Evolutionary conservation across 1,139 yeast genomes (phyloP).

Genomic region (Pneumocystis oryctolagi): DNA sequence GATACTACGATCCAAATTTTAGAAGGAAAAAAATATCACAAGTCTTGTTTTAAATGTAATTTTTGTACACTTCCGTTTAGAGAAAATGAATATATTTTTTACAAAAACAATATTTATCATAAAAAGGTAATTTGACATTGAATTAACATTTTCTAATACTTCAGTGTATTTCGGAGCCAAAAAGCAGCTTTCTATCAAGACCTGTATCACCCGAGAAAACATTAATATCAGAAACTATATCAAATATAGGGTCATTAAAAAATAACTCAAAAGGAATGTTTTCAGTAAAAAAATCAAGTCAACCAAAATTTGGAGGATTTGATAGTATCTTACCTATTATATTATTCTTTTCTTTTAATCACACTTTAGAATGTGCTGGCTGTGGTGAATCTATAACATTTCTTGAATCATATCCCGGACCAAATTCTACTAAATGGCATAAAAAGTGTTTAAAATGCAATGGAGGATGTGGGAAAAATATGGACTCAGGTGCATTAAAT

Average conservation of each 20-base stretch:
- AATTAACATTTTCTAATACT: not conserved
- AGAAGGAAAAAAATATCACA: not conserved
- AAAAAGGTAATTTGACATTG: not conserved
- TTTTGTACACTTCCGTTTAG: not conserved
- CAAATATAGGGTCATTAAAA: not conserved
- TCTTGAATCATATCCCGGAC: not conserved
- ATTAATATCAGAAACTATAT: not conserved
- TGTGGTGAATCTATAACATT: not conserved
- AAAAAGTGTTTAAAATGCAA: conserved; percentile 1
- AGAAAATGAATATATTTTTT: not conserved
- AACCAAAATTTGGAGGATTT: not conserved
- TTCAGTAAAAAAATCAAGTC: not conserved
- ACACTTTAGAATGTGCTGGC: not conserved
- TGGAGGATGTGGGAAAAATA: not conserved
- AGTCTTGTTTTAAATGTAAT: not conserved
- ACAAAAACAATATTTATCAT: not conserved
- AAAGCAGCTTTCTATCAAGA: not conserved
- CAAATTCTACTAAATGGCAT: conserved; percentile 3
- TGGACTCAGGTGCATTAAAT: conserved; percentile 1
- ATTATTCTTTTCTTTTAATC: not conserved
- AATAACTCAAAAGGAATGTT: not conserved
- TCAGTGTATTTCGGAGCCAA: not conserved
- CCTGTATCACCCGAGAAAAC: not conserved
- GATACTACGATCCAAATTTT: not conserved
- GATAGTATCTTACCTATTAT: not conserved